Evolutionary conservation across 345 rosid genomes (phyloP).

Genomic region (Mangifera indica): DNA sequence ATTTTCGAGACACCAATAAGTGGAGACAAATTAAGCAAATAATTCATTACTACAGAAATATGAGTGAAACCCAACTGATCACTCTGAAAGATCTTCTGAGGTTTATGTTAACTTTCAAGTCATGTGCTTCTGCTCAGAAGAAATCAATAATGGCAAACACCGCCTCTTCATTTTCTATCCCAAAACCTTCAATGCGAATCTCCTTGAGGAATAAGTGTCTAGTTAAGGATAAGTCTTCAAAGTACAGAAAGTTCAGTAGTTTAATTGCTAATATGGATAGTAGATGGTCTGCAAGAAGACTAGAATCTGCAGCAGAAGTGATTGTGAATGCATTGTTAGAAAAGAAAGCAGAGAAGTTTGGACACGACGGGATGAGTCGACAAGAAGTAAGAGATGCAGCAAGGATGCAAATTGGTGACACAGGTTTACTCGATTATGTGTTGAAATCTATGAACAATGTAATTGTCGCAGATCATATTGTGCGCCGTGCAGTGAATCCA

Average conservation of each 20-base stretch:
- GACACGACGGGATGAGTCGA: slow-evolving; percentile 66
- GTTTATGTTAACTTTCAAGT: slow-evolving; percentile 65
- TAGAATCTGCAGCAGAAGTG: slow-evolving; percentile 76
- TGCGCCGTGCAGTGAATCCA: slow-evolving; percentile 60
- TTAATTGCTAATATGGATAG: slow-evolving; percentile 57
- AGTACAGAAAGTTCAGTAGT: slow-evolving; percentile 41
- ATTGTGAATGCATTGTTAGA: slow-evolving; percentile 61
- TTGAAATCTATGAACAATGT: slow-evolving; percentile 83
- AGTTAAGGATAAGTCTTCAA: slow-evolving; percentile 35
- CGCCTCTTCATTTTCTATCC: slow-evolving; percentile 15
- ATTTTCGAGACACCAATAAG: slow-evolving; percentile 33
- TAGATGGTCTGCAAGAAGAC: slow-evolving; percentile 80
- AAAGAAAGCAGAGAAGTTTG: slow-evolving; percentile 37
- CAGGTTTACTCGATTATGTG: slow-evolving; percentile 82
- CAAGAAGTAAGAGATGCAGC: slow-evolving; percentile 94
- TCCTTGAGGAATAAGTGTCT: slow-evolving; percentile 31
- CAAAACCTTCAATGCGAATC: slow-evolving; percentile 23
- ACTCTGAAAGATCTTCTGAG: slow-evolving; percentile 69
- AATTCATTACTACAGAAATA: slow-evolving; percentile 47
- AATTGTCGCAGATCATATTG: slow-evolving; percentile 49
- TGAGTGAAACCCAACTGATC: slow-evolving; percentile 60
- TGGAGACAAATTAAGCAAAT: slow-evolving; percentile 43
- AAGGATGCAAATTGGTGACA: slow-evolving; percentile 84
- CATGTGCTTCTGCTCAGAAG: slow-evolving; percentile 34
- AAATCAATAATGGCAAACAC: slow-evolving; percentile 24